Base-by-base conservation (phyloP, 257 asterid genomes). In the Pogostemon cablin region DNA sequence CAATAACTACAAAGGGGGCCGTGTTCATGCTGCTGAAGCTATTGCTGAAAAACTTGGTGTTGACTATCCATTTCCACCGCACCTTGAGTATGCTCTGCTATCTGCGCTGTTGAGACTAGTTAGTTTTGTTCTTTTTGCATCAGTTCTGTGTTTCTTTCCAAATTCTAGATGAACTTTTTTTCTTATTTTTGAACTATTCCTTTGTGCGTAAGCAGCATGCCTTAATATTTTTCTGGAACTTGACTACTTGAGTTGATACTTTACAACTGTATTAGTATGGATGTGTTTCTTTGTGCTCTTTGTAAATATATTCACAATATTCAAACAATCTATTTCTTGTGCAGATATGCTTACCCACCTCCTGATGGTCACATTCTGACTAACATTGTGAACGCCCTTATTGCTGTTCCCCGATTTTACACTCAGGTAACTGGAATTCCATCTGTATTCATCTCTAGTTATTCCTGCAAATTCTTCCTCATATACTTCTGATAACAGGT, bases 401-500 rank as follows among this genome's bases (percentile, higher is more conserved):
- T 91, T 82, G 99, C 99, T 40, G 99, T 93, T 75, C 99, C 99
- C 35, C 93, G 87, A 63, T 93, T 93, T 81, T 93, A 93, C 81
- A 87, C 97, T 25, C 99, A 91, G 96, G 98, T 93, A 35, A 42
- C 38, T 15, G 68, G 57, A 62, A 71, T 57, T 62, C 48, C 9
- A 47, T 48, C 43, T 62, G 7, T 66, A 41, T 25, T 37, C 56
- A 11, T 61, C 65, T 65, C 67, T 70, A 52, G 17, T 8, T 59
- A 47, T 37, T 72, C 39, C 42, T n/a, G 59, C 5, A 20, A 35
- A 43, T 35, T 34, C 56, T 62, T 64, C 46, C 61, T 9, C 40
- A 53, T 61, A 37, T 32, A 38, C 59, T 44, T 68, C 11, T 64
- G 56, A 38, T 70, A 65, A 53, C 80, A 93, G 99, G 99, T 93